These are phyloP conservation scores for Pythium plurisporium DNA, from an alignment of 352 stramenopile genomes.

Conservation along the genomic window DNA sequence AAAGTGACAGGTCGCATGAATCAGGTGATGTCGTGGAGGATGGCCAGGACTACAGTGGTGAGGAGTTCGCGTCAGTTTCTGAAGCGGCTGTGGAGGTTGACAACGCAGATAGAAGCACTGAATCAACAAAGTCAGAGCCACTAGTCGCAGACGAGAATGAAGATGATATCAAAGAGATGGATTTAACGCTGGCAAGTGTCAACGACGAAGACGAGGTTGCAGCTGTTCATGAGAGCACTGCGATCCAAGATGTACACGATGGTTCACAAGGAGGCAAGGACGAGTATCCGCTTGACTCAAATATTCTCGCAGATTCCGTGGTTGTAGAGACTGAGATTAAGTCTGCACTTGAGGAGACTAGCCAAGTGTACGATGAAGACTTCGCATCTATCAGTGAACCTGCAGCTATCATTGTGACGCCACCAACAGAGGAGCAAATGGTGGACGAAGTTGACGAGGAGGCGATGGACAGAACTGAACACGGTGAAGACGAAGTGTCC, in stretches of 20 bases:
- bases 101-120: no score
- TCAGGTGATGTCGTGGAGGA: not conserved
- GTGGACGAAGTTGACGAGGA: not conserved
- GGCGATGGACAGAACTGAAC: not conserved
- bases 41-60: conserved; percentile 17
- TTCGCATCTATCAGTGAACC: conserved; percentile 30
- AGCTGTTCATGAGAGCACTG: conserved; percentile 15
- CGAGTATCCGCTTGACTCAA: no score
- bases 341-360: not conserved
- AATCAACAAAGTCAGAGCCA: no score
- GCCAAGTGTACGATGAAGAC: conserved; percentile 21
- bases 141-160: not conserved
- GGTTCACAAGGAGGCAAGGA: not conserved
- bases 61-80: conserved; percentile 40
- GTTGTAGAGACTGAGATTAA: not conserved
- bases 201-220: conserved; percentile 21
- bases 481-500: not conserved
- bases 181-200: not conserved
- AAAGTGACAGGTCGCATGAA: not conserved
- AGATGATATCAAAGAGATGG: not conserved
- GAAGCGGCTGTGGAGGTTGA: no score
- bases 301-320: not conserved
- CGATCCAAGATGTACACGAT: not conserved
- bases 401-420: not conserved
- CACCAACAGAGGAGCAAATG: not conserved